phyloP scores from a whole-genome alignment of 805 yeast genomes.

The Saturnispora gosingensis region DNA sequence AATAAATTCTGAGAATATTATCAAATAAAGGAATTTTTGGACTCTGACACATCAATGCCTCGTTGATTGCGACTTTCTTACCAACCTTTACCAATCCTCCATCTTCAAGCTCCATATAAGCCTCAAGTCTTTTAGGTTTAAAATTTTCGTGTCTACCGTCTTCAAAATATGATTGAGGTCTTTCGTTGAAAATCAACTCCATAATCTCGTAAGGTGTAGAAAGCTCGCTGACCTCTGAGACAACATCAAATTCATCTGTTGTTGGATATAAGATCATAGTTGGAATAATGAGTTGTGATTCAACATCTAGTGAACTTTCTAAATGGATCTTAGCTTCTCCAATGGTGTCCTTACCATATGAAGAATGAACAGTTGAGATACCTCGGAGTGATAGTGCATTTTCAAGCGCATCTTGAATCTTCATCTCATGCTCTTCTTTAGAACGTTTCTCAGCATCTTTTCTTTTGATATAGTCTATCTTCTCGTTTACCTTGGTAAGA shows the following conservation, averaged over 20 bases:
- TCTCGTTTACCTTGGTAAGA: conserved; percentile 30
- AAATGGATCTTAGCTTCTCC: conserved; percentile 44
- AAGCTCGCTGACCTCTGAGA: conserved; percentile 67
- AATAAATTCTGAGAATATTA: conserved; percentile 56
- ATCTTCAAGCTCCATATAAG: conserved; percentile 68
- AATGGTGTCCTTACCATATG: conserved; percentile 47
- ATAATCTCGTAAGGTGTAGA: conserved; percentile 57
- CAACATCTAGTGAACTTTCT: conserved; percentile 58
- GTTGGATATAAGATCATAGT: conserved; percentile 76
- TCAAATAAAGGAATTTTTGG: conserved; percentile 76
- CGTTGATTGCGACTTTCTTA: conserved; percentile 57
- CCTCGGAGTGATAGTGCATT: conserved; percentile 58
- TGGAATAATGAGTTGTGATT: conserved; percentile 76
- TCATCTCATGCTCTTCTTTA: conserved; percentile 31
- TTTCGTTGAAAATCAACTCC: conserved; percentile 42
- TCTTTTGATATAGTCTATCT: conserved; percentile 18
- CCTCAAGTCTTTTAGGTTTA: conserved; percentile 48
- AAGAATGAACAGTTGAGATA: conserved; percentile 39
- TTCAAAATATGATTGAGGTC: conserved; percentile 64
- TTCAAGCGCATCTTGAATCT: conserved; percentile 35
- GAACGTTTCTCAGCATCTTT: conserved; percentile 21
- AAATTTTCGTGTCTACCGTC: conserved; percentile 56
- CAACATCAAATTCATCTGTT: conserved; percentile 72
- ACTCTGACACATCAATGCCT: conserved; percentile 49
- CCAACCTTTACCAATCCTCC: conserved; percentile 88